Conservation (phyloP, 2,329 filamentous ascomycete species). For the Emergomyces orientalis region DNA sequence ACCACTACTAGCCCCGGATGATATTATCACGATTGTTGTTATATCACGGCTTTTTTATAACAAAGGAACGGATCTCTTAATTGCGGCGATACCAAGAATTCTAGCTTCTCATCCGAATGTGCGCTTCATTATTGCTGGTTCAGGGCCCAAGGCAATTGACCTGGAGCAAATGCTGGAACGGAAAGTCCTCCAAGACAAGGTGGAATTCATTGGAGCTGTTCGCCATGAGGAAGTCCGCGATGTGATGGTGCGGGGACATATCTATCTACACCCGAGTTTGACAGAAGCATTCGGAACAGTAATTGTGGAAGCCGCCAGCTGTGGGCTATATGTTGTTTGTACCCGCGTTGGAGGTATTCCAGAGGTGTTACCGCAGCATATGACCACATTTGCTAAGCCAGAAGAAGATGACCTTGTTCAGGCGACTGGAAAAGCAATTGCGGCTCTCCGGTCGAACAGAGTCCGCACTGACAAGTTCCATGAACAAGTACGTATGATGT, state of each 20-base stretch:
- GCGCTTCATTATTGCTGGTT: constrained; percentile 92
- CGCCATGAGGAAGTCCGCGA: constrained; percentile 94
- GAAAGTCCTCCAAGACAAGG: constrained; percentile 84
- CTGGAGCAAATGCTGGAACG: constrained; percentile 97
- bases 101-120: constrained; percentile 84
- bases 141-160: constrained; percentile 92
- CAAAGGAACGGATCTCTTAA: constrained; percentile 94
- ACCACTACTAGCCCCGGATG: constrained; percentile 65
- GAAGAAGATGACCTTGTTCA: constrained; percentile 91
- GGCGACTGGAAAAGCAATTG: constrained; percentile 83
- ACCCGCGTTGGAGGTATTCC: constrained; percentile 95
- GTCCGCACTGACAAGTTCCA: constrained; percentile 91
- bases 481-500: constrained; percentile 96
- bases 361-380: constrained; percentile 87
- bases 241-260: constrained; percentile 94
- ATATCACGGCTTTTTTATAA: constrained; percentile 98
- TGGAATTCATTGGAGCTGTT: constrained; percentile 83
- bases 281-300: constrained; percentile 98
- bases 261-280: constrained; percentile 88
- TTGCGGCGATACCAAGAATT: constrained; percentile 88
- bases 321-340: constrained; percentile 91
- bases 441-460: constrained; percentile 70
- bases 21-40: constrained; percentile 90
- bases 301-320: constrained; percentile 92
- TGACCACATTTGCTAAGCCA: constrained; percentile 95